Evolutionary conservation across 2,329 filamentous ascomycete genomes (phyloP).

Genomic region (Didymella keratinophila): DNA sequence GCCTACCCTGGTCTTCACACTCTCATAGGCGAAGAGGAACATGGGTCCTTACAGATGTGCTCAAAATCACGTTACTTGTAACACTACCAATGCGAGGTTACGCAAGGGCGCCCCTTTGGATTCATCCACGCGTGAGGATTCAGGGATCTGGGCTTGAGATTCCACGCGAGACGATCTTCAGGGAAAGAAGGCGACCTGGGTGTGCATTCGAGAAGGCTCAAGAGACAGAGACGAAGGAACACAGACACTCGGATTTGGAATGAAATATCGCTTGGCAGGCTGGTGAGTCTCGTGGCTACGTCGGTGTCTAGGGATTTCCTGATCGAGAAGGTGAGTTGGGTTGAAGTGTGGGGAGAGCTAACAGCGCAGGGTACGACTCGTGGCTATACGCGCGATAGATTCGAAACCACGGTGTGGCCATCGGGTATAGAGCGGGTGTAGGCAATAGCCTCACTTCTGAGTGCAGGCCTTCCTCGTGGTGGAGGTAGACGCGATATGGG

Average conservation of each 20-base stretch:
- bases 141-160: slow-evolving; percentile 1
- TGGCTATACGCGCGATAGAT: background rate
- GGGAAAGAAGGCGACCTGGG: background rate
- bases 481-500: background rate
- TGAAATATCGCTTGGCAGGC: slow-evolving; percentile 4
- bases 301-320: slow-evolving; percentile 2
- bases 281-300: slow-evolving; percentile 1
- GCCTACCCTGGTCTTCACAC: background rate
- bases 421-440: background rate
- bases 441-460: slow-evolving; percentile 2
- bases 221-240: background rate
- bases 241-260: background rate
- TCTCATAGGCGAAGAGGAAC: background rate
- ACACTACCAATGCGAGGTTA: background rate
- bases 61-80: background rate
- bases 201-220: background rate
- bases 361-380: slow-evolving; percentile 4
- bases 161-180: slow-evolving; percentile 10
- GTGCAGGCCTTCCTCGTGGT: slow-evolving; percentile 3
- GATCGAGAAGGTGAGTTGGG: slow-evolving; percentile 15
- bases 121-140: slow-evolving; percentile 1
- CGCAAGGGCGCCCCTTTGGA: slow-evolving; percentile 15
- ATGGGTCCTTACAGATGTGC: background rate
- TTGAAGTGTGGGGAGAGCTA: slow-evolving; percentile 10
- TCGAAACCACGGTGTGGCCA: background rate